These are phyloP conservation scores for Didymella glomerata DNA, from an alignment of 2,329 filamentous ascomycete genomes.

Conservation along the genomic window DNA sequence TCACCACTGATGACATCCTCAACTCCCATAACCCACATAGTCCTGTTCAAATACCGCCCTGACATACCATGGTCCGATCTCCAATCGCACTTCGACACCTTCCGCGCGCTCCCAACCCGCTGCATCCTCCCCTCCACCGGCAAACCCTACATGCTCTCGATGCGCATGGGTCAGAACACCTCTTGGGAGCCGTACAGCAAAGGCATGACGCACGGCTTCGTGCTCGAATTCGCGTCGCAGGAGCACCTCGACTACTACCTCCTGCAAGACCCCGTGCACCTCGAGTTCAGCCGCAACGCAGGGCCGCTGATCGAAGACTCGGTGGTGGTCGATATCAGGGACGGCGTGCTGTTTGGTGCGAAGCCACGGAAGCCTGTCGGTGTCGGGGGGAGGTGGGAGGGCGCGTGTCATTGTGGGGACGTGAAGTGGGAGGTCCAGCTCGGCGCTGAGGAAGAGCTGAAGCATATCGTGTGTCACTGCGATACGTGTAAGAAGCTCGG, in stretches of 20 bases:
- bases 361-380: slow-evolving; percentile 31
- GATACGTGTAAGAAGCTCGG: slow-evolving; percentile 48
- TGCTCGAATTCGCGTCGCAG: slow-evolving; percentile 47
- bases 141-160: slow-evolving; percentile 43
- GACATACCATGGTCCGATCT: slow-evolving; percentile 45
- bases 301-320: slow-evolving; percentile 44
- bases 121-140: slow-evolving; percentile 38
- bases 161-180: slow-evolving; percentile 47
- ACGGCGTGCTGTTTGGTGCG: slow-evolving; percentile 45
- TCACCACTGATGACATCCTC: background rate
- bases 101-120: slow-evolving; percentile 36
- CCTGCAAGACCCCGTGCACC: slow-evolving; percentile 42
- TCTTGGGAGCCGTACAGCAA: slow-evolving; percentile 46
- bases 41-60: slow-evolving; percentile 47
- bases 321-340: slow-evolving; percentile 46
- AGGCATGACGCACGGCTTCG: slow-evolving; percentile 49
- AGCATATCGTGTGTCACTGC: slow-evolving; percentile 50
- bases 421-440: slow-evolving; percentile 36
- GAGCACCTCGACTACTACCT: slow-evolving; percentile 49
- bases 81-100: slow-evolving; percentile 44
- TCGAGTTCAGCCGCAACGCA: slow-evolving; percentile 40
- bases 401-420: slow-evolving; percentile 46
- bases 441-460: slow-evolving; percentile 31
- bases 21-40: slow-evolving; percentile 44
- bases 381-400: slow-evolving; percentile 26